These are phyloP conservation scores for Stramenopiles sp. DNA, from an alignment of 352 stramenopile species.

Conservation along the genomic window DNA sequence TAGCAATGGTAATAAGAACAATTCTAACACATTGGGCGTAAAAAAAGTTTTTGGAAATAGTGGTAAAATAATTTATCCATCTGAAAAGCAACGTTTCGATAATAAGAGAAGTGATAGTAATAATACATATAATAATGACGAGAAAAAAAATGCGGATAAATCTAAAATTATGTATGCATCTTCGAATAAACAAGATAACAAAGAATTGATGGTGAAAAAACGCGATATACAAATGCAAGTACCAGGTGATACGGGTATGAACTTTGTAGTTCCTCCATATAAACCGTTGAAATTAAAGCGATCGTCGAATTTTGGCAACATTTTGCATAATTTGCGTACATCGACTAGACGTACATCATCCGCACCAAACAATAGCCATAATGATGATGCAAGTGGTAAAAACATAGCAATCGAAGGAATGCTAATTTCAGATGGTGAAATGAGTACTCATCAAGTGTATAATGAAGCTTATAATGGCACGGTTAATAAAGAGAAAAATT, in stretches of 20 bases:
- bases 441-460: background rate
- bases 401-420: too few species aligned
- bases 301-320: background rate
- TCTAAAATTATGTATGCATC: background rate
- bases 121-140: background rate
- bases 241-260: background rate
- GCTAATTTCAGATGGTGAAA: background rate
- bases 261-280: background rate
- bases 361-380: background rate
- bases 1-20: too few species aligned
- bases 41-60: too few species aligned
- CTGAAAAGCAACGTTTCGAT: background rate
- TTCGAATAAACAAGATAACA: background rate
- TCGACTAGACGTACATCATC: background rate
- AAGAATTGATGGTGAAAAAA: background rate
- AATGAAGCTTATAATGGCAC: background rate
- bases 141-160: background rate
- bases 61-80: too few species aligned
- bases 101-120: background rate
- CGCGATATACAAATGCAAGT: background rate
- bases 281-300: background rate
- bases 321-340: background rate
- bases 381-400: background rate
- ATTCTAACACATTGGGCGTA: too few species aligned
- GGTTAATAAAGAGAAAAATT: background rate